A percentile compares a stretch with the other conserved stretches of the same genome.
Evolutionary conservation across 2,329 filamentous ascomycete genomes (phyloP).

Genomic region (Huntiella moniliformis): DNA sequence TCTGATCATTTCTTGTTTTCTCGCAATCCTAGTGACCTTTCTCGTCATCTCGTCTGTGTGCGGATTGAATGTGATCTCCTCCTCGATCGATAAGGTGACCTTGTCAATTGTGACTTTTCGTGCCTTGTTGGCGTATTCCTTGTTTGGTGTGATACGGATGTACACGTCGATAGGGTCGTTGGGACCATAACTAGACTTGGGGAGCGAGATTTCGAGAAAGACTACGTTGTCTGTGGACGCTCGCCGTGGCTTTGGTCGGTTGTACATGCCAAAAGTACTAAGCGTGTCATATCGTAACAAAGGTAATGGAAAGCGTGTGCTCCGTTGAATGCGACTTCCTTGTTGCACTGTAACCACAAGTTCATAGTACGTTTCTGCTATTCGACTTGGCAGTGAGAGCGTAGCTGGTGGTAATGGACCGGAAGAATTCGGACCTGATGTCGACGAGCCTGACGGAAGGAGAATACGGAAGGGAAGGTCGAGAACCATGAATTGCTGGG

Average conservation of each 20-base stretch:
- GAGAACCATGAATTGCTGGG: slow-evolving; percentile 83
- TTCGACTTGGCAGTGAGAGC: slow-evolving; percentile 73
- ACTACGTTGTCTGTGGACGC: slow-evolving; percentile 78
- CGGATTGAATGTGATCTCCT: slow-evolving; percentile 97
- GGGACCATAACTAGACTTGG: slow-evolving; percentile 91
- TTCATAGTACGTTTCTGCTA: slow-evolving; percentile 95
- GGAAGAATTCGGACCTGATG: slow-evolving; percentile 61
- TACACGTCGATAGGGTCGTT: slow-evolving; percentile 90
- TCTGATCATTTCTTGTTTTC: slow-evolving; percentile 63
- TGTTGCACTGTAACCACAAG: slow-evolving; percentile 91
- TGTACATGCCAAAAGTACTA: slow-evolving; percentile 99
- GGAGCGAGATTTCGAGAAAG: slow-evolving; percentile 76
- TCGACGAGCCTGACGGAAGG: slow-evolving; percentile 77
- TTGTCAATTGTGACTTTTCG: slow-evolving; percentile 84
- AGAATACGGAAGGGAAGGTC: slow-evolving; percentile 94
- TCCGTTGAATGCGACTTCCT: slow-evolving; percentile 68
- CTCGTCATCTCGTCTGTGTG: slow-evolving; percentile 89
- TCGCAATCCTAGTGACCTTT: slow-evolving; percentile 72
- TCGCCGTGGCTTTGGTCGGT: slow-evolving; percentile 76
- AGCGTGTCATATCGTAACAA: slow-evolving; percentile 88
- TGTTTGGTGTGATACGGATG: slow-evolving; percentile 82
- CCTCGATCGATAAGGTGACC: slow-evolving; percentile 83
- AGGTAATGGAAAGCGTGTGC: slow-evolving; percentile 79
- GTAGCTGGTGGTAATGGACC: slow-evolving; percentile 82
- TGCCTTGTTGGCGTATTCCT: slow-evolving; percentile 78